Conservation (phyloP, 2,329 filamentous ascomycete genomes). For the Rhynchosporium graminicola region DNA sequence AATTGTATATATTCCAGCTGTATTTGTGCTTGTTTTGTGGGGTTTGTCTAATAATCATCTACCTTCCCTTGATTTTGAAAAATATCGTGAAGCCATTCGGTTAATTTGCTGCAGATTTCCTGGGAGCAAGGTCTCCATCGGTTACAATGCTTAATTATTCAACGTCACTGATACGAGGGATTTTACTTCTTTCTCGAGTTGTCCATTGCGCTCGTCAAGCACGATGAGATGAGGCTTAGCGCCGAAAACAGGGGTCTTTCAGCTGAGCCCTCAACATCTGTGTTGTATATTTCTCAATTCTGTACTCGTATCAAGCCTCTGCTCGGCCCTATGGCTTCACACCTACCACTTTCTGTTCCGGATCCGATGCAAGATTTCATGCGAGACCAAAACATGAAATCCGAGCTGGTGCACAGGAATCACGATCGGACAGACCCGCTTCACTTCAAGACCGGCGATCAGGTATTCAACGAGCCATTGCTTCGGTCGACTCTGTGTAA, state of each 20-base stretch:
- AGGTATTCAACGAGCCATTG: conserved; percentile 1
- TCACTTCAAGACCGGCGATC: background rate
- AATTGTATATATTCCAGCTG: conserved; percentile 21
- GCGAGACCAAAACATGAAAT: background rate
- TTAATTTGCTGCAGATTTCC: background rate
- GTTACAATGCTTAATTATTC: conserved; percentile 45
- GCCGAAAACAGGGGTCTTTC: conserved; percentile 5
- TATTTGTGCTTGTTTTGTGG: conserved; percentile 5
- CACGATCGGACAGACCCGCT: background rate
- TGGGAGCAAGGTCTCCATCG: conserved; percentile 44
- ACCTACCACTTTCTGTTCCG: background rate
- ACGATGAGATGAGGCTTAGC: background rate
- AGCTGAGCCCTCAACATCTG: background rate
- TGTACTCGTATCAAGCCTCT: background rate
- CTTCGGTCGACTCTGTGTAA: background rate
- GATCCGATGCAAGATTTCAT: background rate
- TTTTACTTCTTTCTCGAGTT: background rate
- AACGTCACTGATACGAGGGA: conserved; percentile 35
- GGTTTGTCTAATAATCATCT: background rate
- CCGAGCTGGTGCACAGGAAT: conserved; percentile 3
- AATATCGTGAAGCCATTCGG: background rate
- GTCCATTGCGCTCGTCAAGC: background rate
- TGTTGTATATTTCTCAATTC: background rate
- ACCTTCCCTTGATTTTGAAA: background rate
- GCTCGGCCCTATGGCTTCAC: background rate